Percentiles rank a stretch among this genome's conserved stretches.
Evolutionary conservation across 306 rosid species (phyloP).

Genomic region (Cucurbita moschata): DNA sequence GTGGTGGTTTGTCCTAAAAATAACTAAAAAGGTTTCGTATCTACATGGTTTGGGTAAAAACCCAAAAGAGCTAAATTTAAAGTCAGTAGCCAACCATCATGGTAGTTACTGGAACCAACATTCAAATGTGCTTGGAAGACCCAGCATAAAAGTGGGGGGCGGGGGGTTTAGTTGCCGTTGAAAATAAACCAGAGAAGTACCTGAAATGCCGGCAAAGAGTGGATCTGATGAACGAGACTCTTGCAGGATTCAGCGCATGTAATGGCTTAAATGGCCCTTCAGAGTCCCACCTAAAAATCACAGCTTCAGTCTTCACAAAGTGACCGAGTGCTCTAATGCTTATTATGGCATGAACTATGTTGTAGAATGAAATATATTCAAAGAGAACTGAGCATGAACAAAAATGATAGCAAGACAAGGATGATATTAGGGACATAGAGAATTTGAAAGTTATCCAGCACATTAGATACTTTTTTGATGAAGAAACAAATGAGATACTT

Average conservation of each 20-base stretch:
- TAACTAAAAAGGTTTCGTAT: background rate
- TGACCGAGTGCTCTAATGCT: background rate
- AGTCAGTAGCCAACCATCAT: background rate
- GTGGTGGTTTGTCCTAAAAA: background rate
- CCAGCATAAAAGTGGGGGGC: background rate
- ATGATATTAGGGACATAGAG: background rate
- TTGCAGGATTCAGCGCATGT: slow-evolving; percentile 78
- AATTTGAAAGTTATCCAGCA: background rate
- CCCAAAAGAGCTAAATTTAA: background rate
- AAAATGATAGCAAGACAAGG: background rate
- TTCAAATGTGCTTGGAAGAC: background rate
- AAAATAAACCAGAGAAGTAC: slow-evolving; percentile 15
- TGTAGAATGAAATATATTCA: background rate
- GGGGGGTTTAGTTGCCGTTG: no score
- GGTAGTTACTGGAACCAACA: background rate
- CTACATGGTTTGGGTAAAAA: background rate
- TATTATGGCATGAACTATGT: background rate
- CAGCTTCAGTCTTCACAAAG: background rate
- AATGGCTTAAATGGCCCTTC: slow-evolving; percentile 92
- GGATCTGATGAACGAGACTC: slow-evolving; percentile 72
- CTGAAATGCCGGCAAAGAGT: slow-evolving; percentile 70
- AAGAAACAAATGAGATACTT: background rate
- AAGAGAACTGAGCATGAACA: background rate
- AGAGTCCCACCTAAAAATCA: slow-evolving; percentile 67
- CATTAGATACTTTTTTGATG: background rate